Percentiles rank a stretch among this genome's conserved stretches.
These are phyloP conservation scores for Prunus persica DNA, from an alignment of 306 rosid species.

Conservation along the genomic window DNA sequence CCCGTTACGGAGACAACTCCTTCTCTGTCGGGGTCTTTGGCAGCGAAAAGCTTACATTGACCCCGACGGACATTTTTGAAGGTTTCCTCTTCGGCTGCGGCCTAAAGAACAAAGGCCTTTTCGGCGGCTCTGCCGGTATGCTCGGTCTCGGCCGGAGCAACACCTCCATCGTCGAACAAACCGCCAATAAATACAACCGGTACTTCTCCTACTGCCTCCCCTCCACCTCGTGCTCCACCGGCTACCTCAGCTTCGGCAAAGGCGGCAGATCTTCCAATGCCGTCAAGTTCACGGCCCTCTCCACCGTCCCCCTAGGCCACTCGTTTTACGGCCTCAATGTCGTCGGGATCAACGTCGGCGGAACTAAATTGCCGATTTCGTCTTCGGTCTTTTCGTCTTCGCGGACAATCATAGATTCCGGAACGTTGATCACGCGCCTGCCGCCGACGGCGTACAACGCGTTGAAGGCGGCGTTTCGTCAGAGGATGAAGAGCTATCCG, in stretches of 20 bases:
- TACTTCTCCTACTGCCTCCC: constrained; percentile 79
- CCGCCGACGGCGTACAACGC: constrained; percentile 54
- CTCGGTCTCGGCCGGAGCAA: constrained; percentile 76
- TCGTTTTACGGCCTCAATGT: constrained; percentile 52
- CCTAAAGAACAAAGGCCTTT: constrained; percentile 56
- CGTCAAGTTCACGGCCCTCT: constrained; percentile 53
- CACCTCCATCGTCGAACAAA: constrained; percentile 65
- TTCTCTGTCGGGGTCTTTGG: constrained; percentile 49
- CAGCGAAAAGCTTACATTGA: constrained; percentile 39
- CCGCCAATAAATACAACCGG: constrained; percentile 40
- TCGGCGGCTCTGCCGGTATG: constrained; percentile 52
- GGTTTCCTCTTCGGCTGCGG: constrained; percentile 69
- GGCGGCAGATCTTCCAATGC: not conserved
- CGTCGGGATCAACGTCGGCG: constrained; percentile 37
- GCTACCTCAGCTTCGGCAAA: constrained; percentile 44
- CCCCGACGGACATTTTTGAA: constrained; percentile 18
- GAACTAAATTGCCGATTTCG: constrained; percentile 31
- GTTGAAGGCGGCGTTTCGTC: constrained; percentile 31
- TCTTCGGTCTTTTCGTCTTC: constrained; percentile 1
- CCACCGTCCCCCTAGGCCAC: constrained; percentile 5
- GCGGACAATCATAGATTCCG: constrained; percentile 42
- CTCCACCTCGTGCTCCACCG: constrained; percentile 42
- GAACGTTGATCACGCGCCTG: constrained; percentile 61
- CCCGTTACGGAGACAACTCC: constrained; percentile 49
- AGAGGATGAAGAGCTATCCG: constrained; percentile 46